Base-by-base conservation (phyloP, 2,329 filamentous ascomycete genomes). In the Sporothrix protearum region DNA sequence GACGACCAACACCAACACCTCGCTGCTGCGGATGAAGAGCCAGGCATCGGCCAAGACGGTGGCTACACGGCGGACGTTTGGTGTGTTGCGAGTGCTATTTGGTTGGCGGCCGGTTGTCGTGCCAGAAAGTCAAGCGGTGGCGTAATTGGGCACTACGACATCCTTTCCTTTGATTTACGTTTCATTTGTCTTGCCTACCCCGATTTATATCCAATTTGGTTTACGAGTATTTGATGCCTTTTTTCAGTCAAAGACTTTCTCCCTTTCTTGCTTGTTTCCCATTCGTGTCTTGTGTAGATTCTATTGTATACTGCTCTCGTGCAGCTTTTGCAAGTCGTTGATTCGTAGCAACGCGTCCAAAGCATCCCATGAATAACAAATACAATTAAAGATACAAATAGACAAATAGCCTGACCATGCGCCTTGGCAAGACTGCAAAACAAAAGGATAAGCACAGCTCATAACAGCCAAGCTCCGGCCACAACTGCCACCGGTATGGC, bases 11-110 rank as follows among this genome's bases (percentile, higher is more conserved):
- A 70, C 59, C 28, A 57, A 57, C 51, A 64, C 63, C 16, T 68
- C 57, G 33, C 66, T 71, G 49, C 59, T 71, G 47, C 61, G 69
- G 10, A 57, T 49, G 5, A 67, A 57, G 61, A 57, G 69, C 47
- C 69, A 67, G 36, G 19, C 59, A 2, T 57, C 61, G 49, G 45
- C 64, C 9, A 36, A 39, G 16, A 25, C 57, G 16, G 19, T 49
- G 10, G 49, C 66, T 10, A 68, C 66, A 4, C 57, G 69, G 45
- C 45, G 69, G 19, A 70, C 57, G n/a, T 51, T 64, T 42, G 57
- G 69, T 22, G 45, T 45, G 28, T 12, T 70, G 30, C 57, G 69
- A 10, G 61, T 49, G 9, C 14, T 53, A 1, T 67, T 71, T 47
- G 49, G 61, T 5, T 61, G 69, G 39, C 57, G 69, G 30, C n/a